Conservation (phyloP, 805 yeast genomes). For the Lipomyces starkeyi region DNA sequence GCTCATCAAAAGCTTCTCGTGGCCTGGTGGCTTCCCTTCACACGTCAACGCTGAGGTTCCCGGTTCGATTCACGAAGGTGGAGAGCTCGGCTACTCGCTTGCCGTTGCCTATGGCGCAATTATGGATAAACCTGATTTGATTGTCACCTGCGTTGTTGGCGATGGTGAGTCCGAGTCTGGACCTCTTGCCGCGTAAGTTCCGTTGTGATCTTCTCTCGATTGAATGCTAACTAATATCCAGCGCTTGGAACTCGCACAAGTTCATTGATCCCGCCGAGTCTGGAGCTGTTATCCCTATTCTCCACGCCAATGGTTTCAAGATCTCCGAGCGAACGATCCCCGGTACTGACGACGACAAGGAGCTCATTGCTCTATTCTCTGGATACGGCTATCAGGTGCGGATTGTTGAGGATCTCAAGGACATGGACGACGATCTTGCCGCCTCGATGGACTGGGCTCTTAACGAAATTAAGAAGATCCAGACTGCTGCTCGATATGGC, state of each 20-base stretch:
- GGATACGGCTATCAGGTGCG: slow-evolving; percentile 38
- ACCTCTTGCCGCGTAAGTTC: slow-evolving; percentile 36
- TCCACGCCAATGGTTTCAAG: slow-evolving; percentile 40
- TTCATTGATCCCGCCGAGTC: slow-evolving; percentile 38
- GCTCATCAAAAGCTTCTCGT: slow-evolving; percentile 34
- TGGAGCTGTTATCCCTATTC: slow-evolving; percentile 39
- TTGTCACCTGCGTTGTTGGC: slow-evolving; percentile 36
- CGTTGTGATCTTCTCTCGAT: neutral
- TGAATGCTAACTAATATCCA: neutral
- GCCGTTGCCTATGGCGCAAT: slow-evolving; percentile 39
- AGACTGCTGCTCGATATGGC: slow-evolving; percentile 36
- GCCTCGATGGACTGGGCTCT: slow-evolving; percentile 38
- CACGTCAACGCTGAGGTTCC: slow-evolving; percentile 39
- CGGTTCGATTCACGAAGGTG: slow-evolving; percentile 40
- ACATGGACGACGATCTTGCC: slow-evolving; percentile 33
- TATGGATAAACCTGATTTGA: slow-evolving; percentile 37
- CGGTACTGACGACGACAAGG: slow-evolving; percentile 37
- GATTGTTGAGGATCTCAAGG: slow-evolving; percentile 32
- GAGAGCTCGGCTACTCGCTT: slow-evolving; percentile 40
- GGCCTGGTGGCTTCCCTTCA: slow-evolving; percentile 40
- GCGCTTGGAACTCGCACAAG: slow-evolving; percentile 39
- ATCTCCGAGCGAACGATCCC: slow-evolving; percentile 39
- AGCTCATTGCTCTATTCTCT: slow-evolving; percentile 35
- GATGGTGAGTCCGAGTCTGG: slow-evolving; percentile 41
- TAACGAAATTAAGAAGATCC: slow-evolving; percentile 32